phyloP scores from a whole-genome alignment of 345 rosid species.

The Lenwebbia sp. region DNA sequence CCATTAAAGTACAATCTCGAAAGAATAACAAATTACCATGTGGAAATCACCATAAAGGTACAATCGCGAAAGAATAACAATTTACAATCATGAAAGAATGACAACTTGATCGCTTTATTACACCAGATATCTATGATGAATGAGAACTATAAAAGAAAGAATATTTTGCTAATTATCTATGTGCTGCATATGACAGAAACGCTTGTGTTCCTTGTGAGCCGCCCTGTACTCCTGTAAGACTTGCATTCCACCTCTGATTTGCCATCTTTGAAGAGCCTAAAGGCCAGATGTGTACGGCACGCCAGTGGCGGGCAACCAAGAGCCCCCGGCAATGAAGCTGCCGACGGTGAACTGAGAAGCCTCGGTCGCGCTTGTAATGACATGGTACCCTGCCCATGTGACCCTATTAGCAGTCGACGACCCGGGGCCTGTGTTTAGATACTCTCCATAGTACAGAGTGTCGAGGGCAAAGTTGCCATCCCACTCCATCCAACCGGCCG shows the following conservation, averaged over 20 bases:
- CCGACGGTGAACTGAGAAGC: conserved; percentile 44
- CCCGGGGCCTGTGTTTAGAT: conserved; percentile 39
- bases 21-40: no score
- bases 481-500: conserved; percentile 56
- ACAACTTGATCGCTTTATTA: neutral
- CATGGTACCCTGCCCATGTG: conserved; percentile 38
- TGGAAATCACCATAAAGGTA: no score
- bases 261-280: neutral
- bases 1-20: no score
- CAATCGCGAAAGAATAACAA: neutral
- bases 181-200: neutral
- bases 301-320: conserved; percentile 35
- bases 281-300: conserved; percentile 48
- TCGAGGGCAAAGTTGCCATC: conserved; percentile 35
- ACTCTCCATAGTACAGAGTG: conserved; percentile 48
- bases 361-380: conserved; percentile 26
- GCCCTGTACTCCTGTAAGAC: neutral
- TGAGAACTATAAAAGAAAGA: no score
- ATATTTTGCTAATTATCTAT: neutral
- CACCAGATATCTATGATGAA: neutral
- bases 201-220: neutral
- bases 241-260: neutral
- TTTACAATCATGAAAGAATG: neutral
- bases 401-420: conserved; percentile 32
- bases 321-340: conserved; percentile 32